Evolutionary conservation across 768 basidiomycete genomes (phyloP).

Genomic region (Amanita fuliginea): DNA sequence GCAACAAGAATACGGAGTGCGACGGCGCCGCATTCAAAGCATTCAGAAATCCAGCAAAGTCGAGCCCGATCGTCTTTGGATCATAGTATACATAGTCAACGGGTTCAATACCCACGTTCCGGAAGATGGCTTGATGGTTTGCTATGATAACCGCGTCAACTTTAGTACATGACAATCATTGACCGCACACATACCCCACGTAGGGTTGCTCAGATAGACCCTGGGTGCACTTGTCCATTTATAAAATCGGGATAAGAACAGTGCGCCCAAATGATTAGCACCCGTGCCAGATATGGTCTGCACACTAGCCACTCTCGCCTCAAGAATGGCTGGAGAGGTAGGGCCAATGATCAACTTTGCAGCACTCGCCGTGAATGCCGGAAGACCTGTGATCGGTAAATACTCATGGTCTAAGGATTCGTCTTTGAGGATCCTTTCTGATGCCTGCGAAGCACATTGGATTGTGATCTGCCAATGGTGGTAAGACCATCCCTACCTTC

Average conservation of each 20-base stretch:
- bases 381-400: conserved; percentile 81
- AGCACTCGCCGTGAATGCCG: conserved; percentile 72
- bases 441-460: conserved; percentile 40
- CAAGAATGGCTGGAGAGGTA: conserved; percentile 59
- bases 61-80: conserved; percentile 79
- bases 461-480: background rate
- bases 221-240: conserved; percentile 54
- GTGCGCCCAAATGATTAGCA: conserved; percentile 85
- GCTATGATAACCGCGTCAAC: conserved; percentile 28
- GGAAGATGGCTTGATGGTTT: conserved; percentile 86
- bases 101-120: conserved; percentile 81
- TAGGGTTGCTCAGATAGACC: conserved; percentile 84
- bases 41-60: conserved; percentile 57
- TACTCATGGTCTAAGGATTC: conserved; percentile 83
- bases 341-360: conserved; percentile 73
- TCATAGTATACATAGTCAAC: conserved; percentile 92
- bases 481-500: conserved; percentile 41
- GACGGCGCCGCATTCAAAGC: conserved; percentile 53
- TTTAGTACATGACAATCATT: background rate
- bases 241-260: conserved; percentile 83
- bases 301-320: conserved; percentile 64
- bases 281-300: conserved; percentile 97
- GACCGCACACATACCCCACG: conserved; percentile 60
- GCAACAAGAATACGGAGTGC: conserved; percentile 80
- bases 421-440: conserved; percentile 55